Base-by-base conservation (phyloP, 306 rosid genomes). In the Mimosa pudica region DNA sequence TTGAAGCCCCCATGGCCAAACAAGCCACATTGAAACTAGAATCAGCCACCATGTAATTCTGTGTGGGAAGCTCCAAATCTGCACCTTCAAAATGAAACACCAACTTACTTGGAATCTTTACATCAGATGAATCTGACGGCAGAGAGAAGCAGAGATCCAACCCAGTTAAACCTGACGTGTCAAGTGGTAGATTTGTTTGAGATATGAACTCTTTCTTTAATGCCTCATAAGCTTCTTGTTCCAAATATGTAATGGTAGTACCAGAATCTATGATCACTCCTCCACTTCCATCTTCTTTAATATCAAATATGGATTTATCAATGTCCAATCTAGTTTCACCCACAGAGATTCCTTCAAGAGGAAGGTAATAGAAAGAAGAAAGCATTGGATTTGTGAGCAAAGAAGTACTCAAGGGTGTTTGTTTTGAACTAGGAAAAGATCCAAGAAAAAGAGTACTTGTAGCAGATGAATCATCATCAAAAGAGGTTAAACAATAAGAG, bases 241-340 rank as follows among this genome's bases (percentile, higher is more conserved):
- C 90, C 0, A 94, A 30, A 35, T 92, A 92, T 0, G 95, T 86
- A 4, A 94, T 86, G 0, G 98, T 94, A 12, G 98, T 94, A 44
- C 98, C 98, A 0, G 97, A 94, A 62, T 94, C 98, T 45, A 94
- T 91, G 77, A 92, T 92, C 18, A 91, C 18, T 4, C 98, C 98
- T 0, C 98, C 98, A 61, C 67, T 89, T 8, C 97, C 98, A 69
- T 91, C 94, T 38, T 86, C 83, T 10, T 66, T 58, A 3, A 92
- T 46, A 0, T 87, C 84, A 47, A 94, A 92, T 14, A 88, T 88
- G 36, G 87, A 77, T 38, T 89, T 82, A 2, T 69, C 82, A 0
- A 89, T 83, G 9, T 87, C 8, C 76, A 94, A 73, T 14, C 38
- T 70, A 14, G 82, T 85, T 30, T 65, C 88, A 8, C 98, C 98